phyloP scores from a whole-genome alignment of 2,329 filamentous ascomycete genomes.

The Stemphylium lycopersici region DNA sequence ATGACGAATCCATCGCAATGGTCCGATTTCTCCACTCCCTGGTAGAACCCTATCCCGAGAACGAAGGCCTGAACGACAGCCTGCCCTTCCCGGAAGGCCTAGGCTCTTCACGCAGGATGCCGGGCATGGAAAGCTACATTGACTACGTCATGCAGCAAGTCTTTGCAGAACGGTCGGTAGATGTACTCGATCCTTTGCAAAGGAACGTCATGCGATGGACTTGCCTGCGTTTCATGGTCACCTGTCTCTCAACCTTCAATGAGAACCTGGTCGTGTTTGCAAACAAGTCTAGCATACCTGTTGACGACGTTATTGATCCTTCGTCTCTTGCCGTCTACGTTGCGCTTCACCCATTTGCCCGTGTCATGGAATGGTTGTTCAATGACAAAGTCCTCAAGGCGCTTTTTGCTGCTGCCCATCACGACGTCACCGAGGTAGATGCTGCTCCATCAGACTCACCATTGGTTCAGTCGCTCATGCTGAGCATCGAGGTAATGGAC shows the following conservation, averaged over 20 bases:
- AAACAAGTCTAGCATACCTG: constrained; percentile 75
- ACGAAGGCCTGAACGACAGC: constrained; percentile 70
- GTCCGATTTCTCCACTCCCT: constrained; percentile 77
- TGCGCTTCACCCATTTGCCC: constrained; percentile 86
- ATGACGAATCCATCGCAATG: constrained; percentile 86
- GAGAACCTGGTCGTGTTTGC: constrained; percentile 88
- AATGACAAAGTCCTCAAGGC: constrained; percentile 85
- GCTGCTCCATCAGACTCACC: constrained; percentile 78
- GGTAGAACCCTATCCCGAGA: constrained; percentile 67
- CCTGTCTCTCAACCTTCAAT: constrained; percentile 86
- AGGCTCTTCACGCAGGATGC: constrained; percentile 75
- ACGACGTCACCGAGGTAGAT: constrained; percentile 74
- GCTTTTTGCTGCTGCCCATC: constrained; percentile 79
- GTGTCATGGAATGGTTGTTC: constrained; percentile 98
- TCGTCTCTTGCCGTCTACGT: constrained; percentile 81
- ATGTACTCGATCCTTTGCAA: constrained; percentile 69
- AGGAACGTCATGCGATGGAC: constrained; percentile 75
- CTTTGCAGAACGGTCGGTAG: constrained; percentile 70
- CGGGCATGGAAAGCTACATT: constrained; percentile 89
- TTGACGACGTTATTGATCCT: constrained; percentile 76
- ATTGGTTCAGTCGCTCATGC: constrained; percentile 76
- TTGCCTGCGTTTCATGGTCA: constrained; percentile 82
- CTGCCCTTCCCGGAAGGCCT: constrained; percentile 88
- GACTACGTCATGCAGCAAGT: constrained; percentile 87
- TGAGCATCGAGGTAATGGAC: constrained; percentile 83